Percentiles rank a stretch among this genome's conserved stretches.
These are phyloP conservation scores for Bruguiera sexangula DNA, from an alignment of 345 rosid genomes.

Conservation along the genomic window DNA sequence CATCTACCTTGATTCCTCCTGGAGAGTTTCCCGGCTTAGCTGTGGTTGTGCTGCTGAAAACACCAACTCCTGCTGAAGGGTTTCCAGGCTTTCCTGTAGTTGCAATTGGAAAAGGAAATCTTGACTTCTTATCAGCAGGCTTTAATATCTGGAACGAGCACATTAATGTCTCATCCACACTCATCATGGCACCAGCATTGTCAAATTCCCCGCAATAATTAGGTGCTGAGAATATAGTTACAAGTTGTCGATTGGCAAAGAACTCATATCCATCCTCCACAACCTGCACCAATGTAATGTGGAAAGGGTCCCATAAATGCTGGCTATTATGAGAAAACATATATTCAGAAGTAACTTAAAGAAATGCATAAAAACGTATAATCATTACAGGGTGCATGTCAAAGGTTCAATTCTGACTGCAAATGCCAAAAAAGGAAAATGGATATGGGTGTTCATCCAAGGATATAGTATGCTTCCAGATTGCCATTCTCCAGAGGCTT, in stretches of 20 bases:
- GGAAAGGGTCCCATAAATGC: background rate
- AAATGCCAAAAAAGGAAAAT: conserved; percentile 1
- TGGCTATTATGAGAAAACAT: background rate
- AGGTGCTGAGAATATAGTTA: conserved; percentile 85
- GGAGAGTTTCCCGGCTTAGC: conserved; percentile 45
- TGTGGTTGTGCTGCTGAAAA: conserved; percentile 47
- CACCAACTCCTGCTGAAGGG: conserved; percentile 41
- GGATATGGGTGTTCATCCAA: background rate
- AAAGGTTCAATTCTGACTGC: background rate
- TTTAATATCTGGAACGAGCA: conserved; percentile 84
- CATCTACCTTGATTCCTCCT: conserved; percentile 51
- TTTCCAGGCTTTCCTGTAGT: conserved; percentile 39
- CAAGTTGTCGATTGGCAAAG: conserved; percentile 64
- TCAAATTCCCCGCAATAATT: conserved; percentile 86
- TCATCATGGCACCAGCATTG: conserved; percentile 92
- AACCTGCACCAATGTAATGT: conserved; percentile 45
- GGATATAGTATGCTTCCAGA: background rate
- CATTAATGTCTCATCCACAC: conserved; percentile 66
- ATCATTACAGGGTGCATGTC: background rate
- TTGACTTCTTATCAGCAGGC: conserved; percentile 45
- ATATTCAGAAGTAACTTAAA: background rate
- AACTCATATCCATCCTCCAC: conserved; percentile 92
- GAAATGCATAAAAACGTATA: background rate
- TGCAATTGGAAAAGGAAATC: conserved; percentile 36
- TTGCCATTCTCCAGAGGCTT: conserved; percentile 1